Evolutionary conservation across 2,329 filamentous ascomycete species (phyloP).

Genomic region (Golovinomyces cichoracearum): DNA sequence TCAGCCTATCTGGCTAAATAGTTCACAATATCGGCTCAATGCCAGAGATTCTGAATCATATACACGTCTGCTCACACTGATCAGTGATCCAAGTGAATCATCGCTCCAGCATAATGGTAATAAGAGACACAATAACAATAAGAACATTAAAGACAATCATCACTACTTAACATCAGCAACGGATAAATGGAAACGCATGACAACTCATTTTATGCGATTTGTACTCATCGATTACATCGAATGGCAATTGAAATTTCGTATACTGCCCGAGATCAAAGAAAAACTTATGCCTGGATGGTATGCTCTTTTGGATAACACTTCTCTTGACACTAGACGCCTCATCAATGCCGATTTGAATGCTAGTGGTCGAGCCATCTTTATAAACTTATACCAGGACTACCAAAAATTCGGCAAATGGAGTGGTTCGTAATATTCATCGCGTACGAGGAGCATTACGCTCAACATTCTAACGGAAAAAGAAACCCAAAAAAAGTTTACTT

Average conservation of each 20-base stretch:
- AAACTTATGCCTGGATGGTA: conserved; percentile 31
- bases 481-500: too few species aligned
- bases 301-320: conserved; percentile 31
- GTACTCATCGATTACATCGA: conserved; percentile 33
- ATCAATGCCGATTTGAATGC: conserved; percentile 32
- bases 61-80: conserved; percentile 29
- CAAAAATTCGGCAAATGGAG: conserved; percentile 38
- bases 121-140: conserved; percentile 15
- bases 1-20: conserved; percentile 17
- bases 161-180: conserved; percentile 28
- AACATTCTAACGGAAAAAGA: too few species aligned
- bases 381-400: conserved; percentile 32
- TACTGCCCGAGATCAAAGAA: conserved; percentile 26
- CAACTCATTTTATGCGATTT: conserved; percentile 35
- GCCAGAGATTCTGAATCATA: conserved; percentile 24
- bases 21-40: conserved; percentile 11
- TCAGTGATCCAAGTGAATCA: conserved; percentile 32
- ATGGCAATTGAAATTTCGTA: conserved; percentile 30
- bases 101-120: conserved; percentile 26
- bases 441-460: too few species aligned
- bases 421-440: conserved; percentile 5
- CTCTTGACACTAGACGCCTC: conserved; percentile 26
- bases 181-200: conserved; percentile 33
- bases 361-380: conserved; percentile 31
- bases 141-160: conserved; percentile 15